These are phyloP conservation scores for Tanacetum coccineum DNA, from an alignment of 129 eudicot species.

Conservation along the genomic window DNA sequence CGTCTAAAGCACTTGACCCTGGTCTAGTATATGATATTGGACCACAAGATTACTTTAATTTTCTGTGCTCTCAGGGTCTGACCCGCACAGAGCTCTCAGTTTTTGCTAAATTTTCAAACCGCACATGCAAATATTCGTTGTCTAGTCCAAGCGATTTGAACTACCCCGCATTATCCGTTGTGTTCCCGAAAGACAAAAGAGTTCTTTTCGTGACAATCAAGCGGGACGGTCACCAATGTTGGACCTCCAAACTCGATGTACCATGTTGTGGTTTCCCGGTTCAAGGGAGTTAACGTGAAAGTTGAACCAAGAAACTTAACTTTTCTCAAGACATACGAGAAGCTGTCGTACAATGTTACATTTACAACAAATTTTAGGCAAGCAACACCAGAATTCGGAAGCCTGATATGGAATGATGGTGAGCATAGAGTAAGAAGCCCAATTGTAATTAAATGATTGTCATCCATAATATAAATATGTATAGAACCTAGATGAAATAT, in stretches of 20 bases:
- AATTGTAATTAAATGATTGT: constrained; percentile 45
- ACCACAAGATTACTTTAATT: constrained; percentile 58
- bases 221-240: constrained; percentile 66
- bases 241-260: constrained; percentile 46
- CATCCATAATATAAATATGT: constrained; percentile 25
- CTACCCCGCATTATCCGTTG: constrained; percentile 62
- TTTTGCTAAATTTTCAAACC: constrained; percentile 43
- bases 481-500: not conserved
- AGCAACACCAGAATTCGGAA: constrained; percentile 46
- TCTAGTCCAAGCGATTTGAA: constrained; percentile 46
- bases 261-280: constrained; percentile 47
- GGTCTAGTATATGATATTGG: constrained; percentile 59
- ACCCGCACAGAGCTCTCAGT: constrained; percentile 37
- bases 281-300: constrained; percentile 52
- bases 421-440: constrained; percentile 65
- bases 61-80: constrained; percentile 54
- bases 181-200: constrained; percentile 35
- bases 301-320: constrained; percentile 51
- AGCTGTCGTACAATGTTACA: constrained; percentile 49
- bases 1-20: constrained; percentile 55
- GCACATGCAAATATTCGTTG: constrained; percentile 34
- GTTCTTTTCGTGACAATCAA: constrained; percentile 27
- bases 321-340: constrained; percentile 40
- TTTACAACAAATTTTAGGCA: constrained; percentile 34
- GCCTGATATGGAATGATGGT: constrained; percentile 61